Evolutionary conservation across 202 grass and related monocot genomes (phyloP), one percentile per base, ranked within the genome.

Genomic region (Panicum virgatum): DNA sequence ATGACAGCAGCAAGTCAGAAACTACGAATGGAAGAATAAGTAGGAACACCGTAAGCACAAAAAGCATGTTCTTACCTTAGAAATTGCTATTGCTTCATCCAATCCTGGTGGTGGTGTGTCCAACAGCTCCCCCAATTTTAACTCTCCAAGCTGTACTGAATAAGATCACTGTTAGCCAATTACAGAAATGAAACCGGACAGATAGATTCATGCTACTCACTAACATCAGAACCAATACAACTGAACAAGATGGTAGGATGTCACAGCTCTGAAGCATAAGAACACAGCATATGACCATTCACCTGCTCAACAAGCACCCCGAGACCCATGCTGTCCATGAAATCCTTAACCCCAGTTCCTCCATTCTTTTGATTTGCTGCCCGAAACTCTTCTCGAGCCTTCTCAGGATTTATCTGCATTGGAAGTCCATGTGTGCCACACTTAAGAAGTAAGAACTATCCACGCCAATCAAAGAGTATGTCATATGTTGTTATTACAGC

Each of bases 51-150:
- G 5, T 18, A 79, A 73, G 40, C 34, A 23, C 12, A 46, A 22
- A 53, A 1, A 1, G 7, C 61, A 60, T 72, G 11, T 26, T 38
- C 34, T 63, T 73, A 93, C 90, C 89, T 95, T 93, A 60, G 92
- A 98, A 93, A 98, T 98, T 83, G 92, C 92, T 78, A 98, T 88
- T 71, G 96, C 96, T 91, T 98, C 96, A 74, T 98, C 96, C 51
- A 98, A 59, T 76, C 96, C 96, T 47, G 96, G 96, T 61, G 96
- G 92, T 51, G 92, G 92, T 60, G 96, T 85, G 71, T 98, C 96
- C 53, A 98, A 73, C 25, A 98, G 82, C 25, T 98, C 92, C 25
- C 96, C 96, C 57, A 99, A 79, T 82, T 99, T 99, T 65, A 99
- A 81, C 77, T 99, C 91, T 58, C 96, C 96, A 84, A 99, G 74